Conservation (phyloP, 169 alveolate genomes). For the Plasmodium cynomolgi region DNA sequence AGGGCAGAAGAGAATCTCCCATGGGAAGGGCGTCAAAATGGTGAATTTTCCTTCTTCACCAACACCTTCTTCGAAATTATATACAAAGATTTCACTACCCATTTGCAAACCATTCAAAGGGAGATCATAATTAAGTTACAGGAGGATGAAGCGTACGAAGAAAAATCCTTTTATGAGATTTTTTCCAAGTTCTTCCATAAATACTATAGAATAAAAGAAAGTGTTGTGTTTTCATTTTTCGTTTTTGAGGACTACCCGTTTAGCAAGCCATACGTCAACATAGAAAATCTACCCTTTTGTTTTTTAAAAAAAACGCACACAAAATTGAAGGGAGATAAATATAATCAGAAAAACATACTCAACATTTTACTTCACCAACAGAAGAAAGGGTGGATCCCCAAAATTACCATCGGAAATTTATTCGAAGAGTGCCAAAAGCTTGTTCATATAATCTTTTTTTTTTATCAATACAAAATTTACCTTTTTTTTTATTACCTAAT, state of each 20-base stretch:
- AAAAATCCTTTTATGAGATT: conserved; percentile 27
- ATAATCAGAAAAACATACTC: conserved; percentile 60
- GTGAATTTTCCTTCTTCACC: conserved; percentile 26
- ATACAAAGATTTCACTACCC: conserved; percentile 61
- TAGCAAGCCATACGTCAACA: conserved; percentile 36
- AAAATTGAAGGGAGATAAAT: conserved; percentile 57
- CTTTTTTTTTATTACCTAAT: conserved; percentile 43
- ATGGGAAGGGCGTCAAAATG: background rate
- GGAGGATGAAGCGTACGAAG: background rate
- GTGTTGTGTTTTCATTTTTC: conserved; percentile 48
- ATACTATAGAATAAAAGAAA: conserved; percentile 52
- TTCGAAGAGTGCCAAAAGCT: conserved; percentile 56
- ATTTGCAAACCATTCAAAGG: conserved; percentile 34
- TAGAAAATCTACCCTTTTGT: conserved; percentile 46
- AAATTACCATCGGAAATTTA: conserved; percentile 52
- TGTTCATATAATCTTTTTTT: conserved; percentile 43
- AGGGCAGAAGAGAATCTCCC: background rate
- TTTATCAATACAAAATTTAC: conserved; percentile 69
- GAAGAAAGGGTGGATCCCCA: conserved; percentile 45
- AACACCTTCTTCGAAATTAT: conserved; percentile 66
- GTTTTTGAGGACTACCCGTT: conserved; percentile 68
- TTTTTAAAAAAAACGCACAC: conserved; percentile 23
- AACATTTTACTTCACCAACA: conserved; percentile 7
- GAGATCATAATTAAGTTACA: conserved; percentile 19
- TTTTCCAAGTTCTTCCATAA: conserved; percentile 17